These are phyloP conservation scores for Chimonanthus salicifolius DNA, from an alignment of 164 flowering plant species.

Conservation along the genomic window DNA sequence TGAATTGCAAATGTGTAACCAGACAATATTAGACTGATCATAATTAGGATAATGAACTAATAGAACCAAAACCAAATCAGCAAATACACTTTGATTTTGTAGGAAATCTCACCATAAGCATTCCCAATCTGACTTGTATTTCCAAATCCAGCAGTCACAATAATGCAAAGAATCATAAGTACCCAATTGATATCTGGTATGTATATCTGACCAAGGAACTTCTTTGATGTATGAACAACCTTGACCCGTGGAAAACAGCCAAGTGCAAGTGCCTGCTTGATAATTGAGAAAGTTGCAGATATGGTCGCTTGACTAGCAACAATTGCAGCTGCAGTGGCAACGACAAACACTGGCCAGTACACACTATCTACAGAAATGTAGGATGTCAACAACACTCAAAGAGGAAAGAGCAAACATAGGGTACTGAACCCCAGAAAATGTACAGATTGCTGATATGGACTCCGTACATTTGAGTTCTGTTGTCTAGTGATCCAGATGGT, in stretches of 20 bases:
- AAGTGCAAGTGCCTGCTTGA: constrained; percentile 80
- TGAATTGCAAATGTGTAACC: too few species aligned
- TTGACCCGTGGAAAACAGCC: constrained; percentile 93
- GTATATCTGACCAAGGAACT: constrained; percentile 77
- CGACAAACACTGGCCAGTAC: constrained; percentile 82
- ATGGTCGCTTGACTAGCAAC: constrained; percentile 95
- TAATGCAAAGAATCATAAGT: constrained; percentile 82
- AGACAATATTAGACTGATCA: too few species aligned
- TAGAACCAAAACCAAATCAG: not conserved
- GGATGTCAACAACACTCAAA: not conserved
- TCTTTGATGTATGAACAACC: constrained; percentile 76
- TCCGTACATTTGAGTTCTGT: too few species aligned
- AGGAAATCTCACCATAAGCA: constrained; percentile 68
- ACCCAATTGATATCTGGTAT: constrained; percentile 89
- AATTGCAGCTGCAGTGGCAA: constrained; percentile 82
- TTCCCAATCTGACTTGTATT: constrained; percentile 83
- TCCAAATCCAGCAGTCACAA: constrained; percentile 73
- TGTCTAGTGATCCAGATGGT: too few species aligned
- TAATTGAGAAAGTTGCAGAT: constrained; percentile 82
- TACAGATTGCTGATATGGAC: too few species aligned
- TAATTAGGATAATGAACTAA: not conserved
- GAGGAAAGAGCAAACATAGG: not conserved
- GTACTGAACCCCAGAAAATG: not conserved
- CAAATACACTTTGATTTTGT: too few species aligned
- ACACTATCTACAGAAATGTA: constrained; percentile 45